Base-by-base conservation (phyloP, 495 filamentous ascomycete species). In the Letharia columbiana region DNA sequence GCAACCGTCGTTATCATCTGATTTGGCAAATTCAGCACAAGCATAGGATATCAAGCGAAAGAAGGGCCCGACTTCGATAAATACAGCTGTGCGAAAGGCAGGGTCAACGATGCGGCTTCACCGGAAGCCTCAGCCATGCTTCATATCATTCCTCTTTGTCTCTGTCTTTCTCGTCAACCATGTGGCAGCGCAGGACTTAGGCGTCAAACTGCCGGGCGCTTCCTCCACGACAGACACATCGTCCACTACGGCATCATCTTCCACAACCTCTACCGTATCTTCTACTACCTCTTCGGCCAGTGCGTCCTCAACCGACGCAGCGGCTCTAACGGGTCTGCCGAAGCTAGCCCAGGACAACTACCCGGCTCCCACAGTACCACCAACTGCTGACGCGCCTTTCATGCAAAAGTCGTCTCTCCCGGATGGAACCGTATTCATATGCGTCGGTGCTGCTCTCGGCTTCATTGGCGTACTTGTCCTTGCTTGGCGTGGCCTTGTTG, bases 381-480 rank as follows among this genome's bases (percentile, higher is more conserved):
- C 91, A 15, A 96, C 90, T 3, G 80, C 84, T 15, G 83, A 87
- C 74, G 94, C 94, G 33, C 94, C 95, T 39, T 98, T 91, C 74
- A 96, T 98, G 92, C 90, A 95, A 71, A 87, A 88, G 72, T 92
- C 91, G n/a, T 88, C 80, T 56, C 82, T 92, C 11, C 94, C 94
- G 0, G 91, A 98, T 77, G 94, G 94, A 23, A 97, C 94, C 35
- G 87, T 98, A 42, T 98, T 98, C 79, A 98, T 98, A 72, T 86
- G 83, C 50, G 95, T 97, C 28, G 94, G 95, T 57, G 90, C 91
- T 28, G 87, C 87, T 41, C 83, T 98, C 6, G 95, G 89, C 40
- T 86, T 92, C 65, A 84, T 97, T 65, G 91, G 86, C 6, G 77
- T 91, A 15, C 83, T 87, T 33, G 82, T 98, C 23, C 82, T 98